Base-by-base conservation (phyloP, 768 basidiomycete species). In the Termitomyces sp. region DNA sequence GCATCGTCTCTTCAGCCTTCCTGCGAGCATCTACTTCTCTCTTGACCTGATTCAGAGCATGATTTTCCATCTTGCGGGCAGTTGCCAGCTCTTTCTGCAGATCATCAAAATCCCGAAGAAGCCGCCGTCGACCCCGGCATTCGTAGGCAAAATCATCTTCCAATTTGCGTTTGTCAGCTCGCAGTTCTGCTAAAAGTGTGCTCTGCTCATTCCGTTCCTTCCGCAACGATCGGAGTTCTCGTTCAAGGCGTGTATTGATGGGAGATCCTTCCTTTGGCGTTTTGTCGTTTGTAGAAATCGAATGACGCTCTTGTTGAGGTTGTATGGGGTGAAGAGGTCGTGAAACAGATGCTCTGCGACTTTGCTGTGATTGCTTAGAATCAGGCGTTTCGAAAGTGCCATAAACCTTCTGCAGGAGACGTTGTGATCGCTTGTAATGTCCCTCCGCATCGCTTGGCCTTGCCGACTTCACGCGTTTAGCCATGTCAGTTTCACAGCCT, bases 1-100 rank as follows among this genome's bases (percentile, higher is more conserved):
- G 81, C 84, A 57, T 81, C 83, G 65, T 78, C 77, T 66, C 83
- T 87, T 65, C 92, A 85, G 75, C 82, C 78, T 70, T 85, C 86
- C 73, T 87, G 86, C 69, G 89, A 82, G 54, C 81, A 84, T 72
- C 86, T 81, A 67, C 83, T 80, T 71, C 83, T 63, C 61, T 70
- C 58, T 64, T 72, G 45, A 67, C 66, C 61, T 66, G 66, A 56
- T 62, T 63, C 63, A 71, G 58, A 46, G 74, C 73, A 48, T 65
- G 64, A 39, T 33, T 55, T 60, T 76, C 74, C 68, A 69, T 70
- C 51, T 72, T 69, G 18, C 69, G 69, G 15, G 75, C 72, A 2
- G 56, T 57, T 42, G 73, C 68, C 55, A 74, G 69, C 66, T 77
- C 71, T 59, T 73, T 67, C 53, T 70, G 62, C 48, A 76, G 55